Conservation (phyloP, 139 green algal genomes). For the Chlamydomonas schloesseri region DNA sequence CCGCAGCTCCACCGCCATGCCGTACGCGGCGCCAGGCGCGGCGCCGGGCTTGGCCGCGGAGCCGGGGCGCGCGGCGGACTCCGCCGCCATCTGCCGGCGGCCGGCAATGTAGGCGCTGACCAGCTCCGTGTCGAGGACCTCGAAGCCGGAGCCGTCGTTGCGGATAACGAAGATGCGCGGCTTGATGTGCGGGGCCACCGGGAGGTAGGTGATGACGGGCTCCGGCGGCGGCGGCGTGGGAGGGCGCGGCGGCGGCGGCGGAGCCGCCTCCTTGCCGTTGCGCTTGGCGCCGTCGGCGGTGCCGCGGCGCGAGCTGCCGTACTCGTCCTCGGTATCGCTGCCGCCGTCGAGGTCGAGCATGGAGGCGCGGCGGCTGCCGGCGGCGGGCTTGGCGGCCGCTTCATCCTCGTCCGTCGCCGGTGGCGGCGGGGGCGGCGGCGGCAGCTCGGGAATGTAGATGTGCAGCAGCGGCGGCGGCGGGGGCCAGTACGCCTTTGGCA, state of each 20-base stretch:
- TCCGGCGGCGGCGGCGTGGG: conserved; percentile 38
- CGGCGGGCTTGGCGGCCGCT: neutral
- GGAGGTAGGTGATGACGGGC: conserved; percentile 35
- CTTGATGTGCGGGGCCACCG: conserved; percentile 37
- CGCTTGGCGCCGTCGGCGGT: neutral
- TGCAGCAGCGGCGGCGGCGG: conserved; percentile 34
- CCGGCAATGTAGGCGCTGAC: conserved; percentile 25
- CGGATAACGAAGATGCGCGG: conserved; percentile 72
- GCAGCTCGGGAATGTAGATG: conserved; percentile 42
- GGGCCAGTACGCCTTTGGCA: conserved; percentile 13
- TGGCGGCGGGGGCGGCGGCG: conserved; percentile 13
- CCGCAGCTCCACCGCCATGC: neutral
- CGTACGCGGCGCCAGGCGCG: neutral
- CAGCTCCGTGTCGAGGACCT: conserved; percentile 54
- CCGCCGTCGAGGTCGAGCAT: neutral
- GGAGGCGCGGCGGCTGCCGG: neutral
- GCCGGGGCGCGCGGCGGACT: neutral
- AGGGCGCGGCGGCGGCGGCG: conserved; percentile 22
- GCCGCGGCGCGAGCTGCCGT: neutral
- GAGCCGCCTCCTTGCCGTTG: conserved; percentile 50
- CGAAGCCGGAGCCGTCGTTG: conserved; percentile 54
- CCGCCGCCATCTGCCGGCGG: neutral
- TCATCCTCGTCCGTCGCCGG: conserved; percentile 14
- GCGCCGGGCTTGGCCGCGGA: neutral
- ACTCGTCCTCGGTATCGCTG: neutral